Evolutionary conservation across 495 filamentous ascomycete genomes (phyloP), one percentile per base, ranked within the genome.

Genomic region (Clavariopsis aquatica): DNA sequence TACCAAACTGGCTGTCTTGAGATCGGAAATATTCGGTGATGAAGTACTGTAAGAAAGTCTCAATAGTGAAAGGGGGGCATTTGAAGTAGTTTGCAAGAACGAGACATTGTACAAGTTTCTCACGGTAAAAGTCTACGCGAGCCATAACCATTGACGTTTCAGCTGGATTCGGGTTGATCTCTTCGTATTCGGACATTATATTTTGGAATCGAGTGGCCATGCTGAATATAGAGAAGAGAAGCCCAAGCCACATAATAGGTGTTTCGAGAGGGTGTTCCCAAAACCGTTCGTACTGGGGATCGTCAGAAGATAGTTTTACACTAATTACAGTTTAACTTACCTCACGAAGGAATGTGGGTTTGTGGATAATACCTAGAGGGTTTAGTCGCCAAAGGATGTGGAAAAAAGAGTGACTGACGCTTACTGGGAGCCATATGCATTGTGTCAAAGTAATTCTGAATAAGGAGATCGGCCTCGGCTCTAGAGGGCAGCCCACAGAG

Each of bases 221-320:
- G 13, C 22, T 24, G 17, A 66, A 49, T 3, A 60, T 26, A 6
- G 56, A 52, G 43, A 55, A 66, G 2, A 66, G 36, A 1, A 66
- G 56, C 7, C 63, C 63, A 19, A 66, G 31, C 56, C 56, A 66
- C 56, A 66, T 66, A 4, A 66, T 34, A 17, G 63, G 36, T 19
- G 49, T 41, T 20, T 66, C 56, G 17, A 36, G 49, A 27, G 63
- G 63, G 12, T 55, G 24, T 13, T 55, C 41, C 63, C 63, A 66
- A 20, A 66, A 66, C 46, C 53, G 29, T 22, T 54, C 63, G 29
- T 66, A 66, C 57, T 63, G 27, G 3, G 8, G 24, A 31, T 62
- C 29, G 28, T 38, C 12, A 52, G 38, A 10, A 38, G 4, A 36
- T 22, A 12, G 23, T 1, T 1, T 28, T 28, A 8, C n/a, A 12